Evolutionary conservation across 1,284 basidiomycete genomes (phyloP), one percentile per base, ranked within the genome.

Genomic region (Sporisorium exsertum): DNA sequence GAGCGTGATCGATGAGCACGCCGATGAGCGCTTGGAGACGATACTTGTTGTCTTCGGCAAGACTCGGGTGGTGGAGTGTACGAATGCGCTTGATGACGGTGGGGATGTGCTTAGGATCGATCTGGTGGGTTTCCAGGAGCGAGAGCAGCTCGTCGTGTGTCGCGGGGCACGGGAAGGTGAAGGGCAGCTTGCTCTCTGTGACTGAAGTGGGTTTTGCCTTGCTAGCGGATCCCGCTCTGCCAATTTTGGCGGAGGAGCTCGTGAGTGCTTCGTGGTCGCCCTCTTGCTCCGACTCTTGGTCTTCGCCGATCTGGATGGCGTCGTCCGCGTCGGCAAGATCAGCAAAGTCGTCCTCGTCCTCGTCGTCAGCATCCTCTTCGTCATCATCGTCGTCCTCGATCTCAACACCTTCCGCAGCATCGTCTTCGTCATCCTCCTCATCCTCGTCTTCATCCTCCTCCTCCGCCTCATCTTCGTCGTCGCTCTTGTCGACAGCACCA

Each of bases 51-150:
- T 94, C 94, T 42, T 92, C 90, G 0, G 90, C 92, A 5, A 99
- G 88, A 81, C 93, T 95, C 2, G 96, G 92, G 83, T 99, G 96
- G 84, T 97, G 91, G 6, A 98, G 87, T 0, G 94, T 90, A 24
- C 95, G 91, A 64, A 99, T 96, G 46, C 97, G 93, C 82, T 97
- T 92, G 26, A 98, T 88, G 7, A 99, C 94, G 0, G 88, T 92
- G 2, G 92, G 90, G 7, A 97, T 86, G 70, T 96, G 92, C 42
- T 74, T 70, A 18, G 78, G 64, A 40, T 72, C 62, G 46, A 83
- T 78, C 6, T 89, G 87, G 22, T 95, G 84, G 42, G 88, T 88
- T 22, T 92, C 90, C 2, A 97, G 85, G 18, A 96, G 91, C 22
- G 92, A 90, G 46, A 97, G 89, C 76, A 99, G 92, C 72, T 97